phyloP scores from a whole-genome alignment of 1,139 yeast genomes.

The Magnusiomyces sp. region DNA sequence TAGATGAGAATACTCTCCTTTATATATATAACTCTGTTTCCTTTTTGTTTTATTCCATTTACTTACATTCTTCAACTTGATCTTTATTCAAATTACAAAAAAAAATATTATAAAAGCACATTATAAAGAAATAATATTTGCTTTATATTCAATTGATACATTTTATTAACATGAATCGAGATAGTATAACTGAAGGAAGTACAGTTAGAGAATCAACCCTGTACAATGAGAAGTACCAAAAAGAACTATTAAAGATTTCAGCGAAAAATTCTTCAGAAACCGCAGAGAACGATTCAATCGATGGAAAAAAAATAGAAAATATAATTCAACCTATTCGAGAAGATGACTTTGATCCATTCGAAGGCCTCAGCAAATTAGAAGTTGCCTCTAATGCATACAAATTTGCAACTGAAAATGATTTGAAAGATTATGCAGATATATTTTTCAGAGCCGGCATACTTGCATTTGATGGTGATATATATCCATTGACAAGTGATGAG shows the following conservation, averaged over 20 bases:
- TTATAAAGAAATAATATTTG: not conserved
- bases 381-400: conserved; percentile 63
- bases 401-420: conserved; percentile 52
- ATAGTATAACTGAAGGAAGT: not conserved
- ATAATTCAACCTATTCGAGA: not conserved
- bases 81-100: too few relatives aligned
- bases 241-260: not conserved
- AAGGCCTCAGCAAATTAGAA: conserved; percentile 55
- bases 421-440: conserved; percentile 48
- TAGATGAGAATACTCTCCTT: too few relatives aligned
- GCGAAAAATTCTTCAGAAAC: not conserved
- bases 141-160: not conserved
- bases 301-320: not conserved
- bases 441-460: conserved; percentile 70
- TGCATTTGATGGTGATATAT: conserved; percentile 56
- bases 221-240: not conserved
- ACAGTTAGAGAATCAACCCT: not conserved
- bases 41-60: too few relatives aligned
- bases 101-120: not conserved
- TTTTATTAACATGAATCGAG: not conserved
- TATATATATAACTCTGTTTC: too few relatives aligned
- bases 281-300: not conserved
- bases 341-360: conserved; percentile 40
- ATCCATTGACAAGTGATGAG: conserved; percentile 57
- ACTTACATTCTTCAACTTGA: too few relatives aligned